Evolutionary conservation across 306 rosid species (phyloP), one percentile per base, ranked within the genome.

Genomic region (Gastrolobium villosum): DNA sequence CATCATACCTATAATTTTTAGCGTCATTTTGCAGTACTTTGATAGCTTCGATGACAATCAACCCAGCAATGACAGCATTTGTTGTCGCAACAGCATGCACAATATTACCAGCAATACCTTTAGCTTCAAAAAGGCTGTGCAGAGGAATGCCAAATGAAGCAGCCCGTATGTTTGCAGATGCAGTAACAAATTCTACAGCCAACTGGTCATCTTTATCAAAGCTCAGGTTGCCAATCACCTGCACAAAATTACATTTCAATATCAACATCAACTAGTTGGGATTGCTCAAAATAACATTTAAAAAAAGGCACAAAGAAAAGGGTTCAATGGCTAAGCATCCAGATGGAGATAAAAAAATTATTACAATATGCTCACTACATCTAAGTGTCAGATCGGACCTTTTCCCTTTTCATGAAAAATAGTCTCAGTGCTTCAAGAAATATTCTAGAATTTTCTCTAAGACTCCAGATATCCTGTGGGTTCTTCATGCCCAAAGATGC

Each of bases 1-100:
- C 70, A 62, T 62, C 90, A 71, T 80, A 90, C 99, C 99, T 91
- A 64, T 89, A 96, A 41, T 50, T 93, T 68, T 90, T 78, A 7
- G 72, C 57, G 88, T 91, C 96, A 32, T 83, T 91, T 80, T 81
- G 85, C 83, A 96, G 96, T 85, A 96, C 99, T 84, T 96, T 96
- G 78, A 96, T 89, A 68, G 99, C 94, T 87, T 96, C 99, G 41
- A 93, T 91, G 65, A 96, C 99, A 87, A 96, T 96, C 91, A 96
- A 86, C 48, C 99, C 99, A 73, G 99, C 99, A 83, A 96, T 86
- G 67, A 93, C 79, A 37, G 99, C 99, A 81, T 96, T 96, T 50
- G 99, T 96, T 34, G 99, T 96, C 31, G 99, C 99, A 77, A 96
- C 97, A 70, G 99, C 99, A 83, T 96, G 99, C 65, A 96, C 99